These are phyloP conservation scores for Osmozyma mogii DNA, from an alignment of 805 yeast species.

Conservation along the genomic window DNA sequence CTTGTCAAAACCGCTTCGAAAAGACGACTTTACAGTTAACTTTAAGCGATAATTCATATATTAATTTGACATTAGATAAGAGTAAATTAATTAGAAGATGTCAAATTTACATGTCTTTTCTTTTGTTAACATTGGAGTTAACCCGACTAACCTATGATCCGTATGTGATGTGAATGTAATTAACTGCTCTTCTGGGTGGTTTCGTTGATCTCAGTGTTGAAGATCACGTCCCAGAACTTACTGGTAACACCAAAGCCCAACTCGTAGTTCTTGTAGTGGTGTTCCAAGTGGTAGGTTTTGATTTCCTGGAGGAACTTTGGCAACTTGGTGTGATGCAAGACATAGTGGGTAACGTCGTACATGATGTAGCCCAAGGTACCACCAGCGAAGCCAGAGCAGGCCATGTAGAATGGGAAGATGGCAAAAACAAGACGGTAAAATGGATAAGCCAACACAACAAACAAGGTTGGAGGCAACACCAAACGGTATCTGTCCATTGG, in stretches of 20 bases:
- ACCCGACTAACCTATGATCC: too few species aligned
- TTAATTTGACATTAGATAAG: neutral
- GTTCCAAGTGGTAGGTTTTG: slow-evolving; percentile 91
- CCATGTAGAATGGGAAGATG: slow-evolving; percentile 72
- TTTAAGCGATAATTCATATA: neutral
- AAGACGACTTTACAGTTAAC: neutral
- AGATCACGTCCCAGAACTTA: slow-evolving; percentile 88
- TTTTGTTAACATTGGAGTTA: too few species aligned
- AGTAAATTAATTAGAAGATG: neutral
- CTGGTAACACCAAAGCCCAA: slow-evolving; percentile 95
- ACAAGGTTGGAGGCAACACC: slow-evolving; percentile 94
- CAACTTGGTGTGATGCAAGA: slow-evolving; percentile 79
- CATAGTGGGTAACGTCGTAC: slow-evolving; percentile 92
- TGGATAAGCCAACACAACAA: slow-evolving; percentile 66
- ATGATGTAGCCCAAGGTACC: slow-evolving; percentile 89
- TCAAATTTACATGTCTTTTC: neutral
- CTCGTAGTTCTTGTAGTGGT: slow-evolving; percentile 95
- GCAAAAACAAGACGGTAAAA: slow-evolving; percentile 71
- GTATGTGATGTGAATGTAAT: neutral
- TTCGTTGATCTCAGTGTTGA: slow-evolving; percentile 66
- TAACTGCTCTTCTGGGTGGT: slow-evolving; percentile 37
- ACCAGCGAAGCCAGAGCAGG: slow-evolving; percentile 92
- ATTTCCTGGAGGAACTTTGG: slow-evolving; percentile 71
- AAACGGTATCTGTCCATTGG: slow-evolving; percentile 94
- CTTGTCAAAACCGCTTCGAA: too few species aligned